Evolutionary conservation across 164 flowering plant species (phyloP).

Genomic region (Cinnamomum chago): DNA sequence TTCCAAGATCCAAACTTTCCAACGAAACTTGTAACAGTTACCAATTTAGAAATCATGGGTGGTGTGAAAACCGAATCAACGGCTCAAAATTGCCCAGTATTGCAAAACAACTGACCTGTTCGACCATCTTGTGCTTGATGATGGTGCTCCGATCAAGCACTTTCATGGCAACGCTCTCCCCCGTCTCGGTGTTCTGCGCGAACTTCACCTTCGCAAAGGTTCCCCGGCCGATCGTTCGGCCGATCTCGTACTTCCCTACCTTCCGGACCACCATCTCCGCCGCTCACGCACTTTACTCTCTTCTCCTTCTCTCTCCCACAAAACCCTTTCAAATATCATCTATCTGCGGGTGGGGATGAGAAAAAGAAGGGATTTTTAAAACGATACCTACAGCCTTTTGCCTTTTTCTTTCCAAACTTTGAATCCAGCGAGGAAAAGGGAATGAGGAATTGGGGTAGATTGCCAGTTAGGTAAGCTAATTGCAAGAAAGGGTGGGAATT

Average conservation of each 20-base stretch:
- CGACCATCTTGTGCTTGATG: constrained; percentile 96
- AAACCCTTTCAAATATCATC: not conserved
- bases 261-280: constrained; percentile 75
- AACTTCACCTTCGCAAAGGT: constrained; percentile 98
- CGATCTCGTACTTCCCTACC: constrained; percentile 96
- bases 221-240: constrained; percentile 97
- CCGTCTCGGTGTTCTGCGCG: constrained; percentile 99
- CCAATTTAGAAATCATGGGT: not conserved
- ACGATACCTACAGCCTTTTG: not conserved
- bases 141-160: constrained; percentile 91
- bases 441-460: not conserved
- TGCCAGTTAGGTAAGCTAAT: not conserved
- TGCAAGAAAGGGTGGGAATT: not conserved
- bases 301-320: not conserved
- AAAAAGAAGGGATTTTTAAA: not conserved
- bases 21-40: not conserved
- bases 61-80: not conserved
- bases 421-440: not conserved
- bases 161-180: constrained; percentile 99
- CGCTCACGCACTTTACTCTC: not conserved
- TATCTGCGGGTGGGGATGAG: not conserved
- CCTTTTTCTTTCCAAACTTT: not conserved
- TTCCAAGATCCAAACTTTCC: not conserved
- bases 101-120: constrained; percentile 52
- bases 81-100: not conserved